phyloP scores from a whole-genome alignment of 2,329 filamentous ascomycete species.

The Aspergillus sergii region DNA sequence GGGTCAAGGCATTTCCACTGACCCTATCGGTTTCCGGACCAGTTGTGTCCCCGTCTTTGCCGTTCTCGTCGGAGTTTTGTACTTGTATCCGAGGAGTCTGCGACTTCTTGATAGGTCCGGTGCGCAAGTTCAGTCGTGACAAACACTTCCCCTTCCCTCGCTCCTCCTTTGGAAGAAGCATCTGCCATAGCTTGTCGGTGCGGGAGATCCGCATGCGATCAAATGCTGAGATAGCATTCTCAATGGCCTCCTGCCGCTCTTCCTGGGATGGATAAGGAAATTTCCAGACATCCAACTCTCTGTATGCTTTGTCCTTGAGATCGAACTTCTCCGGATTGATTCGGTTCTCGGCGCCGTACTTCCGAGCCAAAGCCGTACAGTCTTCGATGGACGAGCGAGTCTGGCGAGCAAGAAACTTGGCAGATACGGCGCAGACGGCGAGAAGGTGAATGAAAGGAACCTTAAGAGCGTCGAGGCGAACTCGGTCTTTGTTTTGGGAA shows the following conservation, averaged over 20 bases:
- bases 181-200: constrained; percentile 65
- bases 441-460: constrained; percentile 55
- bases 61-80: constrained; percentile 38
- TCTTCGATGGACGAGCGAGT: constrained; percentile 54
- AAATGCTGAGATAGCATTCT: constrained; percentile 64
- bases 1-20: constrained; percentile 27
- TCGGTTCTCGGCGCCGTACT: constrained; percentile 55
- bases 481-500: constrained; percentile 38
- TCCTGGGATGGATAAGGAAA: constrained; percentile 60
- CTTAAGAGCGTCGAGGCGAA: constrained; percentile 48
- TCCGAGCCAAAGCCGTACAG: constrained; percentile 50
- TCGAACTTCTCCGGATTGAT: constrained; percentile 54
- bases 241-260: constrained; percentile 62
- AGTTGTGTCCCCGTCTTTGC: constrained; percentile 37
- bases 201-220: constrained; percentile 63
- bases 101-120: constrained; percentile 42
- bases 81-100: constrained; percentile 42
- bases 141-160: constrained; percentile 64
- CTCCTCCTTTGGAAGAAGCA: constrained; percentile 61
- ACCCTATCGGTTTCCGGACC: constrained; percentile 42
- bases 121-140: constrained; percentile 59
- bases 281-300: constrained; percentile 63
- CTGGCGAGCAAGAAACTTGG: constrained; percentile 50
- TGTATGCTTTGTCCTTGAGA: constrained; percentile 61
- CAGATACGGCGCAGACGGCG: constrained; percentile 53